Evolutionary conservation across 2,329 filamentous ascomycete species (phyloP).

Genomic region (Verticillium isaacii): DNA sequence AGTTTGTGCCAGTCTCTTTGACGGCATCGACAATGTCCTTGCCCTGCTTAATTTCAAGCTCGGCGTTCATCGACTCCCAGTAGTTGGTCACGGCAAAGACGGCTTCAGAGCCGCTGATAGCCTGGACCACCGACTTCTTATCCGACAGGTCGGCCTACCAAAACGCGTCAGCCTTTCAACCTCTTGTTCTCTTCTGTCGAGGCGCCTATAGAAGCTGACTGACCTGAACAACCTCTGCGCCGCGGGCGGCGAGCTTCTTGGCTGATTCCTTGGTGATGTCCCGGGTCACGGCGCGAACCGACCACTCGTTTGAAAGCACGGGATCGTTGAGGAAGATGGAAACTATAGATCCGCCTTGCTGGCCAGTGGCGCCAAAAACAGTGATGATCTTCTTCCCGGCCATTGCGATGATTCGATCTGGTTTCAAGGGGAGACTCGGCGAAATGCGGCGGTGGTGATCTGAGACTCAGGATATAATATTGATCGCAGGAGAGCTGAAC

Average conservation of each 20-base stretch:
- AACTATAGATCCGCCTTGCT: conserved; percentile 55
- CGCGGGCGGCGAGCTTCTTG: conserved; percentile 35
- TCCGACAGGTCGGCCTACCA: not conserved
- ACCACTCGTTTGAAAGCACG: conserved; percentile 38
- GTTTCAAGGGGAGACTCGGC: too few species aligned
- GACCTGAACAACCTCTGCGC: conserved; percentile 44
- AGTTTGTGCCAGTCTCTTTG: conserved; percentile 36
- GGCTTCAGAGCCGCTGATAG: conserved; percentile 25
- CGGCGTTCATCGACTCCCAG: conserved; percentile 26
- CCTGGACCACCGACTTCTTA: conserved; percentile 7
- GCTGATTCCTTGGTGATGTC: conserved; percentile 37
- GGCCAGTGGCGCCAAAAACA: conserved; percentile 55
- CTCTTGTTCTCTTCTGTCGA: not conserved
- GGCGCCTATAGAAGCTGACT: not conserved
- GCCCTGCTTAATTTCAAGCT: conserved; percentile 35
- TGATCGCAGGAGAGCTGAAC: too few species aligned
- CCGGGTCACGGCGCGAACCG: conserved; percentile 52
- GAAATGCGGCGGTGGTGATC: too few species aligned
- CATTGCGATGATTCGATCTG: conserved; percentile 1
- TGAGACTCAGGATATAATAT: too few species aligned
- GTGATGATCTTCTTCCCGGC: conserved; percentile 38
- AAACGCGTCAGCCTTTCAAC: not conserved
- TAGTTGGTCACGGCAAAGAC: conserved; percentile 31
- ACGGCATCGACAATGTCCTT: conserved; percentile 41
- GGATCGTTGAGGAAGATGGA: conserved; percentile 29